Base-by-base conservation (phyloP, 352 stramenopile species). In the Phytophthora megakarya region DNA sequence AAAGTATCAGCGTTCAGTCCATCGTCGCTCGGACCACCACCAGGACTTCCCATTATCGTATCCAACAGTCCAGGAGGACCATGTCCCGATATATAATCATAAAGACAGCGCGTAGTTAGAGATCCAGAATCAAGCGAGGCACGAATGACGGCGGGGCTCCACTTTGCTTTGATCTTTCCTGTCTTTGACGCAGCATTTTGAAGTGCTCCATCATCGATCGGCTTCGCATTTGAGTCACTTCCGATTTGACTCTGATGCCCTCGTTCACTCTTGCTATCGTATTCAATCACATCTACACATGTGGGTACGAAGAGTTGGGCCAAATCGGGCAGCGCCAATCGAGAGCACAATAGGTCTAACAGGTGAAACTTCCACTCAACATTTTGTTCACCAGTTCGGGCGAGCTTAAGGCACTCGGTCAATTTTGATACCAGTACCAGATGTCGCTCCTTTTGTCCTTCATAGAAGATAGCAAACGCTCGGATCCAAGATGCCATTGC, bases 261-360 rank as follows among this genome's bases (percentile, higher is more conserved):
- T 26, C 53, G 66, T 9, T 81, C 70, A 26, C 21, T 35, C 25
- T 54, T 69, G 33, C 42, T 49, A 30, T 83, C 73, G 35, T 78
- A 63, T 44, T 91, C 70, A 18, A 93, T 60, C 39, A 92, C 61
- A 60, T 92, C 77, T 12, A 83, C 71, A 56, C 75, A 88, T 8
- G 73, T 63, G 15, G 88, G 88, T 10, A 95, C 84, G 63, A 96
- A 96, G 1, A 67, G 65, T 62, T 92, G 83, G 0, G 78, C 80
- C 58, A 94, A 73, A 70, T 96, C 88, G 30, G 83, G 84, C 18
- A 92, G 64, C 6, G 86, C 64, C 7, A 96, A 62, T 32, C 88
- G 75, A 60, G 84, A 82, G 56, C 88, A 96, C 22, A 96, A 72
- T 21, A 96, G 50, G 40, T 96, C 88, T 21, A 96, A 66, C 55